Conservation (phyloP, 371 early-diverging fungal species). For the Chytridium lagenaria region DNA sequence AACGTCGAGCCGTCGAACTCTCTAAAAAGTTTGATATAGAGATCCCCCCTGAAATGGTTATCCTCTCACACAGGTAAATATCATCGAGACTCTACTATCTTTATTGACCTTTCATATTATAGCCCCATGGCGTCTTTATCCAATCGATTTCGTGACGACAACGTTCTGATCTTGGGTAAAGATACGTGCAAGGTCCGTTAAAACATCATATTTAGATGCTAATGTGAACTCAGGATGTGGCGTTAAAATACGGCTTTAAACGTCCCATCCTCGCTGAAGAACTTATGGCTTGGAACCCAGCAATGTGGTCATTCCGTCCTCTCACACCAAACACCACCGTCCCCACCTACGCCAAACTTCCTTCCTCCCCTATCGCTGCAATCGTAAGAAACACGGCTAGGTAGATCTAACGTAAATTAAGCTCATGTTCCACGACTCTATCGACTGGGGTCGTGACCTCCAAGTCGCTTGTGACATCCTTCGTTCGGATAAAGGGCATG, state of each 20-base stretch:
- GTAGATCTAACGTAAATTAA: too few species aligned
- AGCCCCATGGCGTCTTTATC: constrained; percentile 75
- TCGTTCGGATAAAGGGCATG: constrained; percentile 65
- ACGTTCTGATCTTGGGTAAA: constrained; percentile 78
- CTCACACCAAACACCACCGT: not conserved
- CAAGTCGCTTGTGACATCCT: constrained; percentile 82
- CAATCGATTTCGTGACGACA: constrained; percentile 58
- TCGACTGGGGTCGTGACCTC: constrained; percentile 85
- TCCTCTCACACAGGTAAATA: constrained; percentile 90
- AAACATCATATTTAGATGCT: too few species aligned
- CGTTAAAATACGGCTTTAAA: constrained; percentile 74
- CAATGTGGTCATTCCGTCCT: constrained; percentile 74
- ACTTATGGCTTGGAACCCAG: constrained; percentile 70
- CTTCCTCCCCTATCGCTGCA: not conserved
- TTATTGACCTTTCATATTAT: constrained; percentile 7
- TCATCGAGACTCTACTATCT: constrained; percentile 49
- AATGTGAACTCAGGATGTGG: constrained; percentile 39
- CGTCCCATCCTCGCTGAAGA: constrained; percentile 80
- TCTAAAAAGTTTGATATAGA: constrained; percentile 64
- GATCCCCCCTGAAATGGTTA: constrained; percentile 58
- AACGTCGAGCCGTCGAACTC: constrained; percentile 73
- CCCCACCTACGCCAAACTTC: constrained; percentile 14
- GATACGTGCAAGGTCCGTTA: constrained; percentile 50
- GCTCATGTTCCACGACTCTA: constrained; percentile 87
- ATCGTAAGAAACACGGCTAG: constrained; percentile 46